Conservation (phyloP, 495 filamentous ascomycete genomes). For the Neurospora sp. region DNA sequence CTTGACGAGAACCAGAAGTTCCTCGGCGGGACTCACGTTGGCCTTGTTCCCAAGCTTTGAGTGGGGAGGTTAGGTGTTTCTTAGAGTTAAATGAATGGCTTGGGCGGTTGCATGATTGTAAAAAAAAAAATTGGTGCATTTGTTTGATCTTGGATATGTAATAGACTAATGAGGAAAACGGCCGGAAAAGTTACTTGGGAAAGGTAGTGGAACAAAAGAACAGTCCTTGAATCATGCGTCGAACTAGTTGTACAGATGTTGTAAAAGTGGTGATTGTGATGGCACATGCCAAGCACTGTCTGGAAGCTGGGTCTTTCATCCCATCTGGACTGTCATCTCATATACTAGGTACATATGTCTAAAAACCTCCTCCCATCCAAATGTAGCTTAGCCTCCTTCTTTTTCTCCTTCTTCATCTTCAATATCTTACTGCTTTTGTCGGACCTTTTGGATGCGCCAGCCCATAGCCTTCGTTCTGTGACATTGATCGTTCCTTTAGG, state of each 20-base stretch:
- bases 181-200: neutral
- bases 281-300: too few species aligned
- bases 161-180: neutral
- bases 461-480: too few species aligned
- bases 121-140: neutral
- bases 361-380: too few species aligned
- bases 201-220: neutral
- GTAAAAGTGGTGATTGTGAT: neutral
- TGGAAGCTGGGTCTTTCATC: too few species aligned
- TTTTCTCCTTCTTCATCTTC: too few species aligned
- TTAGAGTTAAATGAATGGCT: neutral
- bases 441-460: too few species aligned
- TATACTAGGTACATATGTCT: too few species aligned
- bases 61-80: neutral
- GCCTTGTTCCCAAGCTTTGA: slow-evolving; percentile 37
- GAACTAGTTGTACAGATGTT: neutral
- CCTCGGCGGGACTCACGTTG: slow-evolving; percentile 35
- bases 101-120: neutral
- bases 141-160: neutral
- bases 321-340: too few species aligned
- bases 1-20: slow-evolving; percentile 41
- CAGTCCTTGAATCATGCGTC: neutral
- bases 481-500: neutral
- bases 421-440: too few species aligned
- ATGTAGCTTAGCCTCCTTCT: too few species aligned